Conservation (phyloP, 2,329 filamentous ascomycete genomes). For the Colletotrichum spinosum region DNA sequence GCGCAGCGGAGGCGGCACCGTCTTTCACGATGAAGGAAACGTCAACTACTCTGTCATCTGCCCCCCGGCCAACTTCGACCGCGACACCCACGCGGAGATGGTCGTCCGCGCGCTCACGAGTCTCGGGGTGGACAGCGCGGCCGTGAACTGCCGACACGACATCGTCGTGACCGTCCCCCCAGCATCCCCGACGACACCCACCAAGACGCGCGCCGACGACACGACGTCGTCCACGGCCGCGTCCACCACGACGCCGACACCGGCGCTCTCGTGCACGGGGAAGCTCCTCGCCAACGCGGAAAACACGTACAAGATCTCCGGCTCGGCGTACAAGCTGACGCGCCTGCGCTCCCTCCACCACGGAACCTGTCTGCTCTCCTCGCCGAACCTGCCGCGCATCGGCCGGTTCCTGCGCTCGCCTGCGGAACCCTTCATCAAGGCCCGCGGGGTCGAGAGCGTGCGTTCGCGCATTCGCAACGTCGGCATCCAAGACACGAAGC, state of each 20-base stretch:
- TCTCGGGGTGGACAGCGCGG: constrained; percentile 68
- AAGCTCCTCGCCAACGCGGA: constrained; percentile 24
- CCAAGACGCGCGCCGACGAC: too few species aligned
- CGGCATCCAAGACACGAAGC: constrained; percentile 56
- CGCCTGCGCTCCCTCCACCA: constrained; percentile 86
- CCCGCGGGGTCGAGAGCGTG: constrained; percentile 91
- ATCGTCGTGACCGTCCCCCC: constrained; percentile 76
- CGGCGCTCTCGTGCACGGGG: neutral
- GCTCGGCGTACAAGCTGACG: constrained; percentile 95
- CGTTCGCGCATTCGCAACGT: constrained; percentile 87
- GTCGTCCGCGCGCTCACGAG: constrained; percentile 82
- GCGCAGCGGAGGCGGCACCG: constrained; percentile 88
- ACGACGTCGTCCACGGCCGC: too few species aligned
- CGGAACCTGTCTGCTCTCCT: constrained; percentile 86
- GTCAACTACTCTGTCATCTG: constrained; percentile 95
- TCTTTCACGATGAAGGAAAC: constrained; percentile 94
- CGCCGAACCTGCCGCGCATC: constrained; percentile 78
- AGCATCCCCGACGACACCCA: neutral
- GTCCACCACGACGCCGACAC: too few species aligned
- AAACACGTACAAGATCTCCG: constrained; percentile 81
- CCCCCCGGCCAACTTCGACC: constrained; percentile 79
- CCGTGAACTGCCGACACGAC: constrained; percentile 92
- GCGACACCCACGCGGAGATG: constrained; percentile 92
- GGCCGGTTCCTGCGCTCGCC: constrained; percentile 81
- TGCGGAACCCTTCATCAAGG: constrained; percentile 79